Conservation (phyloP, 768 basidiomycete species). For the Serpula lacrymans region DNA sequence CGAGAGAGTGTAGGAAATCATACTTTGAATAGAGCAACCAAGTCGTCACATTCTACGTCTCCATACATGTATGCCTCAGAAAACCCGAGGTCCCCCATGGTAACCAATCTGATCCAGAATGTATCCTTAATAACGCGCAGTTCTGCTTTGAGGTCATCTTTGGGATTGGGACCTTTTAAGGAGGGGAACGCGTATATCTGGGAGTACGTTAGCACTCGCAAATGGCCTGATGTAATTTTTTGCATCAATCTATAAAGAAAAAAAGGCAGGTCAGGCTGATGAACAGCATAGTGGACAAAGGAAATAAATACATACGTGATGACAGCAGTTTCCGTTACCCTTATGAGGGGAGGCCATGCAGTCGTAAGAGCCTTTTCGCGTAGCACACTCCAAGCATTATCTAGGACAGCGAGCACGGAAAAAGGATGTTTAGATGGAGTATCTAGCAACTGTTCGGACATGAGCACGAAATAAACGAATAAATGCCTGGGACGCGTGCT, state of each 20-base stretch:
- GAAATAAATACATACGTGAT: constrained; percentile 36
- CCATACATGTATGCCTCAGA: constrained; percentile 79
- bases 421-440: constrained; percentile 41
- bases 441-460: constrained; percentile 37
- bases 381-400: constrained; percentile 40
- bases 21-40: constrained; percentile 63
- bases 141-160: constrained; percentile 32
- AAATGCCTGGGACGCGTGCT: too few relatives aligned
- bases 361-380: constrained; percentile 39
- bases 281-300: constrained; percentile 4
- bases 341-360: constrained; percentile 41
- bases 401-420: constrained; percentile 40
- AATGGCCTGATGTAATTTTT: constrained; percentile 45
- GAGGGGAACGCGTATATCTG: constrained; percentile 45
- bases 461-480: too few relatives aligned
- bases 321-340: constrained; percentile 43
- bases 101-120: constrained; percentile 58
- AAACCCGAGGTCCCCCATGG: constrained; percentile 69
- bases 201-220: constrained; percentile 42
- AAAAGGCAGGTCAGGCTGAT: constrained; percentile 1
- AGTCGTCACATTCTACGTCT: constrained; percentile 64
- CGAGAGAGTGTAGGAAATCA: constrained; percentile 11
- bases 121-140: constrained; percentile 46
- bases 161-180: constrained; percentile 12
- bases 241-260: constrained; percentile 35